Conservation (phyloP, 2,329 filamentous ascomycete genomes). For the Alternaria alternata region DNA sequence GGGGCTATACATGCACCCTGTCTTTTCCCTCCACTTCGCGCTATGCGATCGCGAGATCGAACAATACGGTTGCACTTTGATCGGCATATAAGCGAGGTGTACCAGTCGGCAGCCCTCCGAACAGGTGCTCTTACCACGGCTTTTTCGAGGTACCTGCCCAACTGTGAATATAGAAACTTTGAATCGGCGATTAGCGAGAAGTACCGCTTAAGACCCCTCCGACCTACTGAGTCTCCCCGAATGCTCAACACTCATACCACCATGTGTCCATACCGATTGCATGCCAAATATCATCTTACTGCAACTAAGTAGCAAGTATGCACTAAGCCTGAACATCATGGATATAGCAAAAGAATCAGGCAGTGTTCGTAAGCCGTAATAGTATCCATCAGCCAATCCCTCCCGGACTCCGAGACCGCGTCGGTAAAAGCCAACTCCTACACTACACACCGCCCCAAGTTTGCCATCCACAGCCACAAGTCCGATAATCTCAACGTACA, state of each 20-base stretch:
- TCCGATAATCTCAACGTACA: not conserved
- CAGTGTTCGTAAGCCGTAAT: not conserved
- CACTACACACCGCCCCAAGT: not conserved
- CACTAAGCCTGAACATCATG: not conserved
- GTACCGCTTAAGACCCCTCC: not conserved
- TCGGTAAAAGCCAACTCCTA: not conserved
- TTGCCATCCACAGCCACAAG: not conserved
- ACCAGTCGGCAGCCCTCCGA: slow-evolving; percentile 2
- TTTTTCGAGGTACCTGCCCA: slow-evolving; percentile 1
- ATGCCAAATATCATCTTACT: not conserved
- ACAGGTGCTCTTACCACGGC: slow-evolving; percentile 1
- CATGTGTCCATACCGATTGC: not conserved
- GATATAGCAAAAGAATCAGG: not conserved
- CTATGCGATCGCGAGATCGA: not conserved
- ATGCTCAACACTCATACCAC: not conserved
- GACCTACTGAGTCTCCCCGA: not conserved
- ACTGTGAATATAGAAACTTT: not conserved
- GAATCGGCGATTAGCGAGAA: not conserved
- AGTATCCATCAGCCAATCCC: not conserved
- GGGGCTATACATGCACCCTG: slow-evolving; percentile 1
- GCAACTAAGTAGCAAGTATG: not conserved
- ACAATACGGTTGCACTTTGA: not conserved
- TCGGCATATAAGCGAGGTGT: not conserved
- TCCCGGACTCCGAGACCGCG: not conserved
- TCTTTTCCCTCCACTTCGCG: not conserved